Base-by-base conservation (phyloP, 2,329 filamentous ascomycete genomes). In the Botrytis byssoidea region DNA sequence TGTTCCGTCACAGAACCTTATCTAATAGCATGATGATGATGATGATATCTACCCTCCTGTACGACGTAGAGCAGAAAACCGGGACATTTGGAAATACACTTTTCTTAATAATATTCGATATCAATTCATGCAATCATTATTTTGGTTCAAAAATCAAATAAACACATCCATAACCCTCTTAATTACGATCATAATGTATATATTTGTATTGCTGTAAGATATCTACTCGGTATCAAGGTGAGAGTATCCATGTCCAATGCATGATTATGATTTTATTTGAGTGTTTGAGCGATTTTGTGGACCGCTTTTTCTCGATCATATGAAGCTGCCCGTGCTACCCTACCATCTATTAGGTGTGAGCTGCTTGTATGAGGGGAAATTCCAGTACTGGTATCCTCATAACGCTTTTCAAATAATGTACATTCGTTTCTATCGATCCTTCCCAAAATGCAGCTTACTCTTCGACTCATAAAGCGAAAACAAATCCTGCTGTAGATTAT, bases 371-470 rank as follows among this genome's bases (percentile, higher is more conserved):
- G 65, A 68, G 32, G 64, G 46, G 65, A 42, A 10, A 42, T 44
- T 64, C 16, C 25, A 64, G 8, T 32, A 32, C 32, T 32, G 32
- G 32, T 44, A 20, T 22, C 16, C 57, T 60, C 57, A 46, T 8
- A 18, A 29, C 51, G 25, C 48, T n/a, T 55, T n/a, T 55, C 48
- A 55, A 55, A 55, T 16, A n/a, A n/a, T 16, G 48, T 55, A 25
- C 48, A 55, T 55, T n/a, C 12, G 48, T 55, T 55, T 55, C 48
- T 55, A 55, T n/a, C 14, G 48, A n/a, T 16, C 67, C 67, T 73
- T 73, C 66, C 59, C 37, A 59, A 71, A 42, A 44, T 40, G 59
- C 32, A 70, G n/a, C 22, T 29, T 29, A 44, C 42, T 29, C 32
- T 46, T 8, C 72, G 37, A 69, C 20, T 44, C 25, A 44, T 57